Evolutionary conservation across 208 protist species (phyloP), one percentile per base, ranked within the genome.

Genomic region (Crithidia fasciculata): DNA sequence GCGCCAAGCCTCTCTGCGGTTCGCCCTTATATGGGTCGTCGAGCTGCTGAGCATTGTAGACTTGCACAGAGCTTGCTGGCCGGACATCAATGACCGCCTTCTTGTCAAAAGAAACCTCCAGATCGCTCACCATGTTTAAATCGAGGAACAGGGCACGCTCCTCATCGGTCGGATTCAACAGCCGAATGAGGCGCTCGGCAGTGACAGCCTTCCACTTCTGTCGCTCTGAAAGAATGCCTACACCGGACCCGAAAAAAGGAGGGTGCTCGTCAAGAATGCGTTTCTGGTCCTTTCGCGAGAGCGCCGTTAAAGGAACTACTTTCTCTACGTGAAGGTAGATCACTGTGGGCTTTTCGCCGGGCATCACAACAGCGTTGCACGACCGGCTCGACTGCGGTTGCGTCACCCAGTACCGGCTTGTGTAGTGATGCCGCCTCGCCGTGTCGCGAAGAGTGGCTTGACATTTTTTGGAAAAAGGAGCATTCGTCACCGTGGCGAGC

Each of bases 1-100:
- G 71, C 39, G 92, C 90, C 18, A 95, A 54, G 12, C 92, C 92
- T 40, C 85, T 89, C 65, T 91, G 83, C 37, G 90, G 92, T 73
- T 93, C 85, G 7, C 87, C 92, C 65, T 96, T 96, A 74, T 90
- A 96, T 36, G 92, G 88, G 61, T 96, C 92, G 65, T 91, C 84
- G 9, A 96, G 80, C 79, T 96, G 92, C 47, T 95, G 81, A 3
- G 87, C 88, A 80, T 93, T 95, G 80, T 86, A 96, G 43, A 96
- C 85, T 64, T 72, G 69, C 61, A 95, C 82, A 43, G 88, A 92
- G 76, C 92, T 96, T 18, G 83, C 83, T 12, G 79, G 59, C 8
- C 90, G 80, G 43, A 96, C 84, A 72, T 96, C 92, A 50, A 95
- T 81, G 6, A 89, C 76, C 36, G 90, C 76, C 39, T 94, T 89